A percentile compares a stretch with the other conserved stretches of the same genome.
These are phyloP conservation scores for Penicillium flavigenum DNA, from an alignment of 495 filamentous ascomycete species.

Conservation along the genomic window DNA sequence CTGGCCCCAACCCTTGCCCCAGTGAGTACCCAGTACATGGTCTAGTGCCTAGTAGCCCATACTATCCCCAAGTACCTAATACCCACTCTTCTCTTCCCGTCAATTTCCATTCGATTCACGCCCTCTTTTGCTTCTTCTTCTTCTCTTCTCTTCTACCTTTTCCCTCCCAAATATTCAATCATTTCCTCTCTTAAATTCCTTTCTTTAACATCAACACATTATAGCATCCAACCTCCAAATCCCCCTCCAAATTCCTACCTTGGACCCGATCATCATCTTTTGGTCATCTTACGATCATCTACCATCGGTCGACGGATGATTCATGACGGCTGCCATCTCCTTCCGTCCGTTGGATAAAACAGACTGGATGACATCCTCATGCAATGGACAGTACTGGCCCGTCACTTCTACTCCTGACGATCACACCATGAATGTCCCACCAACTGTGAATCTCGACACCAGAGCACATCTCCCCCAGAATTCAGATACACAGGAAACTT, in stretches of 20 bases:
- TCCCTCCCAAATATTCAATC: slow-evolving; percentile 11
- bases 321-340: slow-evolving; percentile 20
- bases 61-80: slow-evolving; percentile 19
- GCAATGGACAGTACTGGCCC: slow-evolving; percentile 41
- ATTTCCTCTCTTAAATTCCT: slow-evolving; percentile 8
- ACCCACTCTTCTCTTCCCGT: slow-evolving; percentile 16
- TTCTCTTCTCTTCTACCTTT: slow-evolving; percentile 16
- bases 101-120: slow-evolving; percentile 22
- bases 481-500: slow-evolving; percentile 16
- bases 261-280: background rate
- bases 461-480: slow-evolving; percentile 19
- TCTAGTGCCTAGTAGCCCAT: slow-evolving; percentile 2
- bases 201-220: slow-evolving; percentile 9
- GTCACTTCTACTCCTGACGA: slow-evolving; percentile 28
- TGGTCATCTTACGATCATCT: background rate
- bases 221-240: background rate
- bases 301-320: background rate
- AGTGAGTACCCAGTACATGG: slow-evolving; percentile 19
- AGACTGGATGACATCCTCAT: slow-evolving; percentile 39
- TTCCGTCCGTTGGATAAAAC: slow-evolving; percentile 21
- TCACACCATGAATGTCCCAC: slow-evolving; percentile 33
- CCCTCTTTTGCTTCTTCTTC: slow-evolving; percentile 16
- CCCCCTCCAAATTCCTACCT: background rate
- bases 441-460: slow-evolving; percentile 21
- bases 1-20: slow-evolving; percentile 17